Base-by-base conservation (phyloP, 2,329 filamentous ascomycete species). In the Podosphaera xanthii region DNA sequence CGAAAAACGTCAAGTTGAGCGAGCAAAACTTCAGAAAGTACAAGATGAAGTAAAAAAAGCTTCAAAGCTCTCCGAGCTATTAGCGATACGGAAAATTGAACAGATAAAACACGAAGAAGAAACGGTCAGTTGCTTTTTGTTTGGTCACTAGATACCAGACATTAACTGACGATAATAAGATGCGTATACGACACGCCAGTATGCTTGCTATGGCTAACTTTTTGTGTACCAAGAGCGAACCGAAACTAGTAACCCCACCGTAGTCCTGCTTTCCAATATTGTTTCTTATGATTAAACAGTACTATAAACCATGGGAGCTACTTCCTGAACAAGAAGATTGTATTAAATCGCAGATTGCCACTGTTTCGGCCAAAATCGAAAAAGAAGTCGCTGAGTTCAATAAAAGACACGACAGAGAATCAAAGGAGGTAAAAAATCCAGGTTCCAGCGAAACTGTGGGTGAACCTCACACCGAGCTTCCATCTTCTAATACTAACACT, bases 291-390 rank as follows among this genome's bases (percentile, higher is more conserved):
- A 46, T 46, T 30, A 44, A 4, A 10, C 59, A 95, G 88, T 91
- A 85, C 70, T 96, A 92, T 70, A 82, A 84, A 53, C 91, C 91
- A 0, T 94, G 86, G 84, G 82, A 88, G 65, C 75, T 86, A 59
- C 81, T 80, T 38, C 70, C 74, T 4, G 76, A 79, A 52, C 84
- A 96, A 69, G 80, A 90, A 69, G 77, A 81, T 4, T 75, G 71
- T 9, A 86, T 96, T 67, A 77, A 82, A 53, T 73, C 77, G 3
- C 90, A 95, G 69, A 75, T 87, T 35, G 74, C 77, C 54, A 79
- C 84, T 58, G 79, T 78, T 14, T 77, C 88, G 69, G 75, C 73
- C 1, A 74, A 69, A 5, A 81, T 94, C 63, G 76, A 79, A 22
- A 75, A 73, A 60, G 87, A 96, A 69, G 68, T 76, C 34, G 75